Evolutionary conservation across 805 yeast species (phyloP).

Genomic region (Ascoidea tarda): DNA sequence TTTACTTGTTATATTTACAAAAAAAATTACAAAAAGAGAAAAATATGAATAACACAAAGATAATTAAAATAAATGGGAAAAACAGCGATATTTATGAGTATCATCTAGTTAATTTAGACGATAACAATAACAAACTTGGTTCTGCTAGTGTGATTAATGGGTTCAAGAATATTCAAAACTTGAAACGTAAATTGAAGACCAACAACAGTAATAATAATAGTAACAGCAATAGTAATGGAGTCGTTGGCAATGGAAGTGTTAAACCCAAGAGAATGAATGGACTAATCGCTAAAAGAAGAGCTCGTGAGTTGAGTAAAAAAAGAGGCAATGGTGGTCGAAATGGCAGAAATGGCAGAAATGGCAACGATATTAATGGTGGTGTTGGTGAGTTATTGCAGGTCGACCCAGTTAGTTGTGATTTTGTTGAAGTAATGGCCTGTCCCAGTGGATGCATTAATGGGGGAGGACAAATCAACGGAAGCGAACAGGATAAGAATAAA

Average conservation of each 20-base stretch:
- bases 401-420: conserved; percentile 59
- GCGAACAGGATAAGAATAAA: conserved; percentile 16
- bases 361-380: too few species aligned
- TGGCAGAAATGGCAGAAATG: conserved; percentile 1
- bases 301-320: conserved; percentile 3
- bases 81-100: conserved; percentile 68
- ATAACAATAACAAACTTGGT: conserved; percentile 26
- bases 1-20: conserved; percentile 37
- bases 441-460: conserved; percentile 97
- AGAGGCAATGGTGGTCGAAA: conserved; percentile 13
- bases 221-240: conserved; percentile 17
- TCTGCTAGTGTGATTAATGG: conserved; percentile 71
- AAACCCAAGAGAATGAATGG: conserved; percentile 19
- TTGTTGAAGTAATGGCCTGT: conserved; percentile 95
- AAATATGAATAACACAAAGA: conserved; percentile 8
- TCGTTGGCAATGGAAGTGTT: conserved; percentile 27
- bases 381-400: conserved; percentile 18
- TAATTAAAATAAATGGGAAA: conserved; percentile 42
- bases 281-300: conserved; percentile 8
- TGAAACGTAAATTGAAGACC: conserved; percentile 71
- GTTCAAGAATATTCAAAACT: conserved; percentile 84
- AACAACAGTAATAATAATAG: conserved; percentile 10
- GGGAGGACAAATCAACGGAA: conserved; percentile 71
- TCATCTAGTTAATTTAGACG: conserved; percentile 29
- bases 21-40: conserved; percentile 12